Evolutionary conservation across 192 early-diverging fungal genomes (phyloP), one percentile per base, ranked within the genome.

Genomic region (Coemansia sp.): DNA sequence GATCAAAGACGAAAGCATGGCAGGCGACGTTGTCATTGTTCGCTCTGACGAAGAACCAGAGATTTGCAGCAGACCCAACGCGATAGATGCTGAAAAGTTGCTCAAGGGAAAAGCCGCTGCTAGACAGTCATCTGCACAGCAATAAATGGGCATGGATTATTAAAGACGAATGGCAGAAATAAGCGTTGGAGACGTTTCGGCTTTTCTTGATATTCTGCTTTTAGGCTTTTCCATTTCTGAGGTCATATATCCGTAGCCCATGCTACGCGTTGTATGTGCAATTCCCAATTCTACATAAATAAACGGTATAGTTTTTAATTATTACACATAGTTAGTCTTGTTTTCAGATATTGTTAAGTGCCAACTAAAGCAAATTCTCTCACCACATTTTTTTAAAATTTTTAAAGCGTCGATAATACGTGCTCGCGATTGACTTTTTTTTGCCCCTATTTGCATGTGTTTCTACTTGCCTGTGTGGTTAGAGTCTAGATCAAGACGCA

Each of bases 241-340:
- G 3, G 65, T 49, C 75, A 78, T 78, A 28, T 61, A 72, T 1
- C 66, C 72, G 5, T 77, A 71, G 51, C 85, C 88, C 88, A 93
- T 91, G 48, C 85, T 85, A 22, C 82, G 67, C 3, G 91, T 91
- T 5, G 90, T 88, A 66, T 93, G 89, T 0, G 84, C 88, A 65
- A 82, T 82, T 48, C 85, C 85, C 34, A 90, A 77, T 55, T 93
- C 91, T 52, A 83, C 62, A 65, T 29, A 30, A 50, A 22, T 9
- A 54, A 47, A 32, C 34, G n/a, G n/a, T n/a, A n/a, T n/a, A n/a
- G n/a, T n/a, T n/a, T n/a, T n/a, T n/a, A n/a, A n/a, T n/a, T n/a
- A n/a, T n/a, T n/a, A n/a, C n/a, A n/a, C n/a, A n/a, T n/a, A n/a
- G n/a, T n/a, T n/a, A n/a, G n/a, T n/a, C n/a, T n/a, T n/a, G n/a